phyloP scores from a whole-genome alignment of 2,329 filamentous ascomycete genomes.

The Claviceps sp. region DNA sequence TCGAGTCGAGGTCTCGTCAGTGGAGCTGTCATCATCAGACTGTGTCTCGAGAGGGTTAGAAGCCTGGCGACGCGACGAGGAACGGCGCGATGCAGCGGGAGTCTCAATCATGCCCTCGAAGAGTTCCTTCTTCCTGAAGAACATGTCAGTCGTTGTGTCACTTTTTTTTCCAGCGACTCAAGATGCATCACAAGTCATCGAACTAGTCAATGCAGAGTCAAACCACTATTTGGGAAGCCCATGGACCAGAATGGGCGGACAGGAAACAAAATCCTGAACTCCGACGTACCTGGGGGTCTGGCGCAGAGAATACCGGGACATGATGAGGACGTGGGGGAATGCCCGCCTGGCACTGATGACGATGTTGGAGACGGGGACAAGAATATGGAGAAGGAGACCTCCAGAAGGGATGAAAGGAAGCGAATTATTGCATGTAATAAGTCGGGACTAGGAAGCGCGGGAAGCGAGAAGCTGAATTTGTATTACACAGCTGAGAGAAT shows the following conservation, averaged over 20 bases:
- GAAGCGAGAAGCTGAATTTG: not conserved
- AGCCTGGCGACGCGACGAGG: conserved; percentile 34
- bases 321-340: conserved; percentile 3
- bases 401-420: not conserved
- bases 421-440: conserved; percentile 1
- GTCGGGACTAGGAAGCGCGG: not conserved
- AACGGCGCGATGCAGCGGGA: conserved; percentile 26
- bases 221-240: not conserved
- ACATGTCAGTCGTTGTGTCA: conserved; percentile 1
- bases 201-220: not conserved
- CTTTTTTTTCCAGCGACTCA: not conserved
- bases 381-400: not conserved
- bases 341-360: not conserved
- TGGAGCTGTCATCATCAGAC: conserved; percentile 34
- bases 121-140: conserved; percentile 43
- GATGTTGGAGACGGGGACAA: not conserved
- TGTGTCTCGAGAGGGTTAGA: conserved; percentile 28
- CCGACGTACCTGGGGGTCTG: conserved; percentile 17
- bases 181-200: not conserved
- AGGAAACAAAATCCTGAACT: not conserved
- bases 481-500: not conserved
- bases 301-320: conserved; percentile 18
- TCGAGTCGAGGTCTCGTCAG: conserved; percentile 27
- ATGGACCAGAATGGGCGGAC: not conserved
- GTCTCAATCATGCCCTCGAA: conserved; percentile 50